Base-by-base conservation (phyloP, 2,329 filamentous ascomycete species). In the Claviceps maximensis region DNA sequence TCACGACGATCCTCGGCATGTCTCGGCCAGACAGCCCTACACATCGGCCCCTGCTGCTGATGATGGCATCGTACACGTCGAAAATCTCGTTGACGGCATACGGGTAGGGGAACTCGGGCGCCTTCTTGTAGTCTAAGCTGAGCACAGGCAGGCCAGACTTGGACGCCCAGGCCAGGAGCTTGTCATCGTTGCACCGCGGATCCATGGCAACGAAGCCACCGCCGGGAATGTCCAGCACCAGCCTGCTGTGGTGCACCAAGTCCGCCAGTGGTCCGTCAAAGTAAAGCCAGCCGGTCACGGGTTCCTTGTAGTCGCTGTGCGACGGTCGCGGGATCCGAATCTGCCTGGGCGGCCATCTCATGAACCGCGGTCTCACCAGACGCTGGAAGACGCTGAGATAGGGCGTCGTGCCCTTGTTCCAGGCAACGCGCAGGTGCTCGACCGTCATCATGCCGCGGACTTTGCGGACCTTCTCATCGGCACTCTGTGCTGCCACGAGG, bases 161-260 rank as follows among this genome's bases (percentile, higher is more conserved):
- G 17, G 86, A 86, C 0, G 93, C 89, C 93, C 93, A 98, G 2
- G 87, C 83, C 60, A 95, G 81, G 19, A 98, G 74, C 68, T 94
- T 95, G 67, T 98, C 93, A 64, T 98, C 93, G 61, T 94, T 89
- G 61, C 85, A 87, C 47, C 93, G 76, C n/a, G 93, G 93, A 54
- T 88, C 83, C 93, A 98, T 98, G 19, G 93, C 90, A 13, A 98
- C 90, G 59, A 94, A 98, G 0, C 93, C 93, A 33, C 93, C 93
- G 1, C 93, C 93, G 0, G 93, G 93, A 3, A 97, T 82, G 66
- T 98, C 93, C 38, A 98, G 65, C 1, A 98, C 79, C 29, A 98
- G 68, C 61, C 86, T 86, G 50, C 79, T 83, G 63, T 94, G 86
- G 44, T 84, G 78, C 61, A 83, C 82, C 47, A 96, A 72, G 47